Conservation (phyloP, 2,329 filamentous ascomycete species). For the Bimuria novae-zelandiae region DNA sequence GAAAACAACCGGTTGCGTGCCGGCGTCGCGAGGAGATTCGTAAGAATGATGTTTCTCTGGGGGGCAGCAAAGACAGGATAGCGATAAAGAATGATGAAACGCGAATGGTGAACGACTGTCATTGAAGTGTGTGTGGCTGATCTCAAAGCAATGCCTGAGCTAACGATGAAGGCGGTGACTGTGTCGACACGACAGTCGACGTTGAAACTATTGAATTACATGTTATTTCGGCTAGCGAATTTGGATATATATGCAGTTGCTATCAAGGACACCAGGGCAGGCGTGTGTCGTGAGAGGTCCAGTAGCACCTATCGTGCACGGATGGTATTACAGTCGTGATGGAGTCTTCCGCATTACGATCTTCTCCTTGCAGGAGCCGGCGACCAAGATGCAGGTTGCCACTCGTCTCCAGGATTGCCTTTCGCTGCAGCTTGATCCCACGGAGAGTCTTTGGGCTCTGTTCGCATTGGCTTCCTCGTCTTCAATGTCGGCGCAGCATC, state of each 20-base stretch:
- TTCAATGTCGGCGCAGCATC: constrained; percentile 23
- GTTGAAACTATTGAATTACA: not conserved
- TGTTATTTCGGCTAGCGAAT: not conserved
- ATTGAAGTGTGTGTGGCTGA: not conserved
- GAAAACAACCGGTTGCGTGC: too few species aligned
- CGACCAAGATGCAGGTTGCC: constrained; percentile 54
- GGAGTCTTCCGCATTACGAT: constrained; percentile 6
- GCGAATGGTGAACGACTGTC: not conserved
- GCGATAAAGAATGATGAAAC: not conserved
- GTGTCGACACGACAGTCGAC: not conserved
- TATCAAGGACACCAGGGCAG: not conserved
- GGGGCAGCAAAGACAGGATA: not conserved
- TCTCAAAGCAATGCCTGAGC: too few species aligned
- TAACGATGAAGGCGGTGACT: not conserved
- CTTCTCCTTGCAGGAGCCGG: constrained; percentile 46
- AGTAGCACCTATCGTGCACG: not conserved
- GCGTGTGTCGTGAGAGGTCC: not conserved
- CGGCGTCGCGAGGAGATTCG: not conserved
- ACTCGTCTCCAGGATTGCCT: constrained; percentile 50
- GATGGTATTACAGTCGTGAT: not conserved
- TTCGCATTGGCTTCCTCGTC: constrained; percentile 27
- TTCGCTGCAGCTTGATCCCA: constrained; percentile 45
- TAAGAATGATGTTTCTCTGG: not conserved
- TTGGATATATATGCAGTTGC: not conserved
- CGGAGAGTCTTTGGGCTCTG: constrained; percentile 43